These are phyloP conservation scores for Gonapodya sp. DNA, from an alignment of 192 early-diverging fungal species.

Conservation along the genomic window DNA sequence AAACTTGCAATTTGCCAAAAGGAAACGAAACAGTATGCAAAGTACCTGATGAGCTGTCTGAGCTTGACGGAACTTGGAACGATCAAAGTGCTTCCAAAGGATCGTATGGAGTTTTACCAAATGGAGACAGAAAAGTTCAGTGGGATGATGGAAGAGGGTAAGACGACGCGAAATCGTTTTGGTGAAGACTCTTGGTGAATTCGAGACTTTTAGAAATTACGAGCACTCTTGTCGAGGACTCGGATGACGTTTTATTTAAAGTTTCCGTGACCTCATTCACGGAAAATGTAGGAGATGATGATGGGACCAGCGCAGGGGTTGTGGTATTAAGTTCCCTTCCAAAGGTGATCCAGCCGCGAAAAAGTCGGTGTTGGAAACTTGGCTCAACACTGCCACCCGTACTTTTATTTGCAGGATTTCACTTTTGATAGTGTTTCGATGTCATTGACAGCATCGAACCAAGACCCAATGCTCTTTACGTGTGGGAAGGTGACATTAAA, in stretches of 20 bases:
- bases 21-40: not conserved
- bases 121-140: not conserved
- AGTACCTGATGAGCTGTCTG: not conserved
- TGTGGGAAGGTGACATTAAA: not conserved
- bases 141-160: not conserved
- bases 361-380: not conserved
- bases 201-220: not conserved
- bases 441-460: not conserved
- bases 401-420: not conserved
- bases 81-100: not conserved
- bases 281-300: not conserved
- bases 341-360: not conserved
- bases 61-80: not conserved
- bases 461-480: not conserved
- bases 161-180: not conserved
- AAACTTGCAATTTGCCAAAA: conserved; percentile 7
- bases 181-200: not conserved
- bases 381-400: not conserved
- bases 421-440: not conserved
- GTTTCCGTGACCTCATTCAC: not conserved
- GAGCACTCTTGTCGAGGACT: not conserved
- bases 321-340: not conserved
- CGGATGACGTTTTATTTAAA: not conserved
- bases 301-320: not conserved
- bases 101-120: not conserved